Base-by-base conservation (phyloP, 2,329 filamentous ascomycete species). In the Diaporthe capsici region DNA sequence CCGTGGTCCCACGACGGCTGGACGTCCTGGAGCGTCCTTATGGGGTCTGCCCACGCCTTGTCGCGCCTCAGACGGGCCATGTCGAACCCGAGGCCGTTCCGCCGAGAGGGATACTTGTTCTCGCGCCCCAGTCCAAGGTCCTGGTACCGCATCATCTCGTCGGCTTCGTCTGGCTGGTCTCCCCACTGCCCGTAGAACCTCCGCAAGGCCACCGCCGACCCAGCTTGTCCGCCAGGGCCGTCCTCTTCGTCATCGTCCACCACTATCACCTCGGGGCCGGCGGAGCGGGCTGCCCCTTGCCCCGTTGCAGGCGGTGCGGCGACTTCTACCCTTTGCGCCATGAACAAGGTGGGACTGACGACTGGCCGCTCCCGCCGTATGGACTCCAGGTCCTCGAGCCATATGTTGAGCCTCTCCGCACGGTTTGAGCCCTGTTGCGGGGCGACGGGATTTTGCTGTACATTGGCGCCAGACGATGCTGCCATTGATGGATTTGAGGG, bases 21-120 rank as follows among this genome's bases (percentile, higher is more conserved):
- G n/a, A 22, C 67, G 47, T 70, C 44, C 31, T 60, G 34, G 25
- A 70, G 34, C 12, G 55, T 42, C 28, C 17, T 20, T 12, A 49
- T 22, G 12, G 28, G 3, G 37, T 13, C 15, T 51, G 37, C 57
- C 65, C 65, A 72, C 12, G 31, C 60, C 7, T 63, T 44, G 44
- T 77, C 76, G 7, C n/a, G 22, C 28, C 60, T 37, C 37, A 77
- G 78, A n/a, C 20, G 44, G 28, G 37, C 57, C n/a, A 77, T 25
- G 28, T 76, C n/a, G 63, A 79, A 76, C 1, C 78, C 78, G 17
- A 74, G 53, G n/a, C 77, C 78, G 28, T 71, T 55, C 7, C 2
- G 7, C 3, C 60, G 42, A 25, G 61, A 61, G 3, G 74, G 74
- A 34, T 70, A 73, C 9, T 37, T 34, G 3, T 34, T 47, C 51